Conservation (phyloP, 2,329 filamentous ascomycete genomes). For the Allantophomopsis cytisporea region DNA sequence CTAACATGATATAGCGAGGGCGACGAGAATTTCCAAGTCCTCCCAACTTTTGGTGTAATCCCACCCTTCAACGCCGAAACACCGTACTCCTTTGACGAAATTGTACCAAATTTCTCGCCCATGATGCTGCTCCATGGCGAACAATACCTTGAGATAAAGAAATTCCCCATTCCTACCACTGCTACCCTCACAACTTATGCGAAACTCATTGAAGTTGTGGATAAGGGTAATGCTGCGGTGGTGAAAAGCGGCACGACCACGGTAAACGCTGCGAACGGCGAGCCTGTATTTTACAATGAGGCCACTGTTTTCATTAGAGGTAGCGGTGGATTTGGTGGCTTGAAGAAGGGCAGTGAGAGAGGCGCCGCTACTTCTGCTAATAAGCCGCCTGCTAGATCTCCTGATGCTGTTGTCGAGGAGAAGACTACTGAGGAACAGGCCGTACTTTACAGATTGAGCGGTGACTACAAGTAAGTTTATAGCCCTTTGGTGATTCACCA, state of each 20-base stretch:
- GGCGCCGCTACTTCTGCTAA: slow-evolving; percentile 72
- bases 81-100: slow-evolving; percentile 66
- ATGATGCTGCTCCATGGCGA: slow-evolving; percentile 99
- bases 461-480: slow-evolving; percentile 63
- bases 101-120: slow-evolving; percentile 91
- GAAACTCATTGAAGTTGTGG: slow-evolving; percentile 82
- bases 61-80: slow-evolving; percentile 78
- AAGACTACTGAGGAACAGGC: slow-evolving; percentile 85
- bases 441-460: slow-evolving; percentile 81
- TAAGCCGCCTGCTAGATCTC: slow-evolving; percentile 59
- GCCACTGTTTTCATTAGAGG: slow-evolving; percentile 85
- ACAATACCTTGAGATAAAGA: slow-evolving; percentile 90
- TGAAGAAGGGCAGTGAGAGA: slow-evolving; percentile 62
- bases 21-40: slow-evolving; percentile 78
- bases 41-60: slow-evolving; percentile 93
- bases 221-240: slow-evolving; percentile 86
- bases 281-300: slow-evolving; percentile 96
- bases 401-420: slow-evolving; percentile 76
- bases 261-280: slow-evolving; percentile 69
- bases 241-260: slow-evolving; percentile 72
- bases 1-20: slow-evolving; percentile 43
- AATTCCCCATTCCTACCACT: slow-evolving; percentile 81
- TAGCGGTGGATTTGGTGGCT: slow-evolving; percentile 79
- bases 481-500: not conserved
- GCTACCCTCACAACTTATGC: slow-evolving; percentile 63